Conservation (phyloP, 495 filamentous ascomycete species). For the Aeminium ludgeri region DNA sequence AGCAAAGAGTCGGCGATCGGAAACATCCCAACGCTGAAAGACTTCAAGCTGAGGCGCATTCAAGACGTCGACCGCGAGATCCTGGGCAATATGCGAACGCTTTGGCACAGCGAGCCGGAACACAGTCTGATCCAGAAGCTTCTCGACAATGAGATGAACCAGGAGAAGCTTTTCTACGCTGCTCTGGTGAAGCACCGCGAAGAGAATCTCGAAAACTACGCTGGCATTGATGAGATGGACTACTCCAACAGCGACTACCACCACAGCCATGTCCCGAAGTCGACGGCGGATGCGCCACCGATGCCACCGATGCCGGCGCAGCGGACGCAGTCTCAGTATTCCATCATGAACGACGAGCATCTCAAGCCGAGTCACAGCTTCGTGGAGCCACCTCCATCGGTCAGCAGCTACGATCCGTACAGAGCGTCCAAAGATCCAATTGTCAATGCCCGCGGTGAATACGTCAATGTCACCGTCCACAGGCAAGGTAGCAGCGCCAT, state of each 20-base stretch:
- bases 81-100: slow-evolving; percentile 61
- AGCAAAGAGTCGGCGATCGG: slow-evolving; percentile 30
- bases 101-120: slow-evolving; percentile 72
- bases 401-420: slow-evolving; percentile 68
- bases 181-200: slow-evolving; percentile 65
- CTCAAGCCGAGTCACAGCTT: slow-evolving; percentile 26
- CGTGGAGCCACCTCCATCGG: slow-evolving; percentile 26
- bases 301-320: slow-evolving; percentile 28
- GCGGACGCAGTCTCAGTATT: slow-evolving; percentile 49
- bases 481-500: slow-evolving; percentile 23
- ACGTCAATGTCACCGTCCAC: slow-evolving; percentile 52
- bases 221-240: slow-evolving; percentile 42
- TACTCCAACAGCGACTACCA: slow-evolving; percentile 82
- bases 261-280: slow-evolving; percentile 41
- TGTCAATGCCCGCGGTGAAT: slow-evolving; percentile 26
- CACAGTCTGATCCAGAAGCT: slow-evolving; percentile 51
- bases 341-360: slow-evolving; percentile 46
- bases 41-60: slow-evolving; percentile 34
- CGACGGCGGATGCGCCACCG: slow-evolving; percentile 24
- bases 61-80: slow-evolving; percentile 61
- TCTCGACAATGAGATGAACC: slow-evolving; percentile 56
- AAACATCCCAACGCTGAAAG: slow-evolving; percentile 33
- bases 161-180: slow-evolving; percentile 83
- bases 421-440: slow-evolving; percentile 43
- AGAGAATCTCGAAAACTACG: slow-evolving; percentile 69